Conservation (phyloP, 768 basidiomycete genomes). For the Royoungia palumana region DNA sequence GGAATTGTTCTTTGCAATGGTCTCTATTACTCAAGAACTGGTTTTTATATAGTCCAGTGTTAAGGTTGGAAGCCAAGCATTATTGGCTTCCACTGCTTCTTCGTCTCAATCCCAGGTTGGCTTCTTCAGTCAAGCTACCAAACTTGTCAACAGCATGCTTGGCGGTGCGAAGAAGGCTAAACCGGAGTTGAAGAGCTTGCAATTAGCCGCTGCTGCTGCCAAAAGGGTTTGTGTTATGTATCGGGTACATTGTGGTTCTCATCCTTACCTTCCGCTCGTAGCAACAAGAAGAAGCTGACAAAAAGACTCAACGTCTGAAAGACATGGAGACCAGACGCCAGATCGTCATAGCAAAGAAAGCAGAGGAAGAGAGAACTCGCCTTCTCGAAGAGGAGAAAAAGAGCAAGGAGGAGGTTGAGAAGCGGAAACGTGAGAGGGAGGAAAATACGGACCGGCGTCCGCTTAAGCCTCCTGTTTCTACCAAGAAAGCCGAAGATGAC, state of each 20-base stretch:
- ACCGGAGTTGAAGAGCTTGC: constrained; percentile 76
- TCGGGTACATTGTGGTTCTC: neutral
- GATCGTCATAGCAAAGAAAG: constrained; percentile 66
- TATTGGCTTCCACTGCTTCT: constrained; percentile 43
- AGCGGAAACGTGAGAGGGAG: constrained; percentile 78
- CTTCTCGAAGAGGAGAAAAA: constrained; percentile 67
- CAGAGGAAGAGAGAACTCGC: constrained; percentile 68
- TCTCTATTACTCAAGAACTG: constrained; percentile 5
- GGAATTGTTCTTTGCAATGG: constrained; percentile 10
- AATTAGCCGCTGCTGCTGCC: constrained; percentile 76
- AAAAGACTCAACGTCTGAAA: constrained; percentile 67
- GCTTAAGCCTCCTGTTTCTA: constrained; percentile 40
- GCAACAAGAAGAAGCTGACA: constrained; percentile 89
- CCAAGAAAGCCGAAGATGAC: constrained; percentile 78
- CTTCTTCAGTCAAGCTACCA: constrained; percentile 68
- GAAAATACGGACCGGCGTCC: constrained; percentile 70
- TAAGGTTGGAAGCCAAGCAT: constrained; percentile 54
- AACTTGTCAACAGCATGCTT: constrained; percentile 62
- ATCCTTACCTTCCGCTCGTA: constrained; percentile 30
- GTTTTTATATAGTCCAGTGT: constrained; percentile 12
- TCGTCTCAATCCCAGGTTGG: constrained; percentile 48
- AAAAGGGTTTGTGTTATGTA: constrained; percentile 66
- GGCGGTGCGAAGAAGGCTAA: constrained; percentile 70
- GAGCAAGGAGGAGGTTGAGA: constrained; percentile 69
- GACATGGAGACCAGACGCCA: constrained; percentile 85